Evolutionary conservation across 306 rosid species (phyloP).

Genomic region (Elaeagnus macrophylla): DNA sequence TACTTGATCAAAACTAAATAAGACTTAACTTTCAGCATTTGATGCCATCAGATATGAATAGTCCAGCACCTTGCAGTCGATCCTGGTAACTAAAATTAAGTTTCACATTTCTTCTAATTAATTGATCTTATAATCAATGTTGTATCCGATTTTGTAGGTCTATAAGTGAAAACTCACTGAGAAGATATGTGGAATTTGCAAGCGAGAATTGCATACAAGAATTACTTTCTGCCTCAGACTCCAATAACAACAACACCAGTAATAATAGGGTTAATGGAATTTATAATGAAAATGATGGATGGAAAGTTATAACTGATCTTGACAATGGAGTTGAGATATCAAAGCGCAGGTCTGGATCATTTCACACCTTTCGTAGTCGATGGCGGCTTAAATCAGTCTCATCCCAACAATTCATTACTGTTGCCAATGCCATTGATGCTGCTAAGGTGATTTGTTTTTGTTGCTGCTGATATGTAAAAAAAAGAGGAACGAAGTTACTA

Average conservation of each 20-base stretch:
- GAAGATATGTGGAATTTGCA: conserved; percentile 65
- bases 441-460: conserved; percentile 56
- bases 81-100: conserved; percentile 46
- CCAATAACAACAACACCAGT: conserved; percentile 27
- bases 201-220: conserved; percentile 85
- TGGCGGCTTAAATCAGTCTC: conserved; percentile 64
- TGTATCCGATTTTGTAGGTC: conserved; percentile 34
- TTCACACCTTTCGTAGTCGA: conserved; percentile 73
- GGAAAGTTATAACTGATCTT: conserved; percentile 48
- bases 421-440: conserved; percentile 84
- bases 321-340: conserved; percentile 80
- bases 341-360: conserved; percentile 60
- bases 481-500: too few species aligned
- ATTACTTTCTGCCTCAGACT: conserved; percentile 65
- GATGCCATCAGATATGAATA: conserved; percentile 34
- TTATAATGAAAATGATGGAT: conserved; percentile 29
- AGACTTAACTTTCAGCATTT: conserved; percentile 5
- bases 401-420: conserved; percentile 64
- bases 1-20: conserved; percentile 1
- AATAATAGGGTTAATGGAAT: conserved; percentile 12
- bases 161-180: conserved; percentile 74
- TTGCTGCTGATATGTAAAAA: too few species aligned
- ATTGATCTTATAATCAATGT: neutral
- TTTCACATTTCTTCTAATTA: neutral
- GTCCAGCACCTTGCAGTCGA: conserved; percentile 56